phyloP scores from a whole-genome alignment of 2,329 filamentous ascomycete genomes.

The Myriangium duriaei region DNA sequence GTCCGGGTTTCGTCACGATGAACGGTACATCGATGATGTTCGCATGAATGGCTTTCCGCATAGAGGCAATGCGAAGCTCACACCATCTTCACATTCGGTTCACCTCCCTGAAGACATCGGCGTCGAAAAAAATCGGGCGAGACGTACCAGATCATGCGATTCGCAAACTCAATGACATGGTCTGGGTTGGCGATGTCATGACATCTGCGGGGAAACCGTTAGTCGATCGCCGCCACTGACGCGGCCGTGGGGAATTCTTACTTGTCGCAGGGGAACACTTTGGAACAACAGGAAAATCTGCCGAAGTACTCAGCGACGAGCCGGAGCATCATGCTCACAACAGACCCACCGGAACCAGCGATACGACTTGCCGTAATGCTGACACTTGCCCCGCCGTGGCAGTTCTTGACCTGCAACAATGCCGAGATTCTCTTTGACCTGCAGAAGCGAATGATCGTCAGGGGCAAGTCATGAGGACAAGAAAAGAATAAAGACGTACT shows the following conservation, averaged over 20 bases:
- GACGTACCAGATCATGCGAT: slow-evolving; percentile 61
- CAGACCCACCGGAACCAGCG: slow-evolving; percentile 47
- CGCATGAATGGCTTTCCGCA: too few relatives aligned
- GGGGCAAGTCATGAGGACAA: background rate
- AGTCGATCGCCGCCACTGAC: background rate
- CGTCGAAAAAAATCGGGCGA: background rate
- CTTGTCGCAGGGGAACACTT: slow-evolving; percentile 46
- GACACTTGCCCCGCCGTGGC: slow-evolving; percentile 40
- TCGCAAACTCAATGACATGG: slow-evolving; percentile 70
- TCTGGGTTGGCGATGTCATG: slow-evolving; percentile 55
- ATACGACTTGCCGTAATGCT: slow-evolving; percentile 42
- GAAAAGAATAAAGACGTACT: slow-evolving; percentile 10
- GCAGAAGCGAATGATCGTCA: slow-evolving; percentile 3
- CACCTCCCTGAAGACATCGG: too few relatives aligned
- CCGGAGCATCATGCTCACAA: background rate
- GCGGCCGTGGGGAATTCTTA: slow-evolving; percentile 20
- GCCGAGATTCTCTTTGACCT: slow-evolving; percentile 40
- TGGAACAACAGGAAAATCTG: slow-evolving; percentile 44
- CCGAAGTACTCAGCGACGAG: slow-evolving; percentile 8
- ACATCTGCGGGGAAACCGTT: slow-evolving; percentile 38
- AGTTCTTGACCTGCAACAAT: slow-evolving; percentile 43
- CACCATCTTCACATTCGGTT: too few relatives aligned
- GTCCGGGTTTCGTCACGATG: too few relatives aligned
- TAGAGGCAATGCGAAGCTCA: too few relatives aligned
- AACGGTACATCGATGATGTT: too few relatives aligned